Base-by-base conservation (phyloP, 192 early-diverging fungal genomes). In the Oehlia diaphana region DNA sequence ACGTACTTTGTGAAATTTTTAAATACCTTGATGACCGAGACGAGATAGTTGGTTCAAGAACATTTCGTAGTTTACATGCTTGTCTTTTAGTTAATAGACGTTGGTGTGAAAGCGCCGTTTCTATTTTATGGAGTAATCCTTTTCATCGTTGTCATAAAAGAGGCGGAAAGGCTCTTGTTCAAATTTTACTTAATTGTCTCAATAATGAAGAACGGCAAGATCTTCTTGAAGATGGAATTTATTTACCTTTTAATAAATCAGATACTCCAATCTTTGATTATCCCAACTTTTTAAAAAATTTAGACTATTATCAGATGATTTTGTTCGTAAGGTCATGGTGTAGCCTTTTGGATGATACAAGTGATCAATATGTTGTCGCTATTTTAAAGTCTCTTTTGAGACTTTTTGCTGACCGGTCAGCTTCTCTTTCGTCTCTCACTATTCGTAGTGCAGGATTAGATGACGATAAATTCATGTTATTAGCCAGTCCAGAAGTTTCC, bases 281-380 rank as follows among this genome's bases (percentile, higher is more conserved):
- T 1, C 61, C 74, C 9, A 26, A 9, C 21, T 76, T 76, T 62
- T 35, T 76, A 23, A 76, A 44, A 76, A 42, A 44, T 44, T 21
- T 76, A 13, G 74, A 76, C 37, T 76, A 76, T 62, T 72, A 23
- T 72, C 44, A 72, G 47, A n/a, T 72, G 21, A 50, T 72, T 6
- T 28, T 23, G 53, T 72, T 53, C 10, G 47, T 72, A 8, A 72
- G 28, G 53, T 39, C 13, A 19, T 72, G 71, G 71, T 72, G 71
- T 50, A 28, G 28, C 16, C 0, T 50, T 72, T 31, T 72, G 26
- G 47, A 50, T 13, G 71, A 19, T 50, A n/a, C 2, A 31, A 31
- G 12, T 50, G 71, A 72, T 10, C 23, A 72, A 28, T 49, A 47
- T 28, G 71, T 50, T 1, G 23, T 23, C 12, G 39, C 39, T 39